Evolutionary conservation across 129 eudicot species (phyloP), one percentile per base, ranked within the genome.

Genomic region (Tanacetum coccineum): DNA sequence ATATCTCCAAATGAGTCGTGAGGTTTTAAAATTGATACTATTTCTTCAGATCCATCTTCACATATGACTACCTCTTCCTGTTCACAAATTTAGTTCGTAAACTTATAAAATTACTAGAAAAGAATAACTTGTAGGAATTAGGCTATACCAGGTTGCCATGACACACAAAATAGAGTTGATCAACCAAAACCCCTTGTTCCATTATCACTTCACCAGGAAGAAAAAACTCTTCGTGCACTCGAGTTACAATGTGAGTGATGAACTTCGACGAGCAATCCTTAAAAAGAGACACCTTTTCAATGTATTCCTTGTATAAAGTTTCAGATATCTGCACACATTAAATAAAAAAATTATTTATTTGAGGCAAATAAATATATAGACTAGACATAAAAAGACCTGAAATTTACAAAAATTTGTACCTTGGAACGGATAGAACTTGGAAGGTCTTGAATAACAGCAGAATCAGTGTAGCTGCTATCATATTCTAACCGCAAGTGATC

Each of bases 181-280:
- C 98, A 46, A 88, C 96, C 6, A 75, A 87, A 68, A 80, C 74
- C 67, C 95, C 98, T 36, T 88, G 95, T 73, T 93, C 98, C 86
- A 93, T 76, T 58, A 93, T 86, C 4, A 88, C 85, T 82, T 93
- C 96, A 57, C 98, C 98, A 0, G 98, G 96, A 52, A 86, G 95
- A 59, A 93, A 93, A 78, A 93, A 93, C 69, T 93, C 98, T 69
- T 93, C 98, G 19, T 84, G 96, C 36, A 93, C 87, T 75, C 87
- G 76, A 53, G 75, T 88, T 54, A 93, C 95, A 76, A 93, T 84
- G 44, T 88, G 92, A 75, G 81, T 84, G 68, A 86, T 84, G 66
- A 93, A 93, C 66, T 93, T 96, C 51, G 76, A 18, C n/a, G 96
- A 88, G 77, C 98, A 93, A 39, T 78, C 91, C 30, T 72, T 86